phyloP scores from a whole-genome alignment of 768 basidiomycete genomes.

The Leucosporidium scottii region DNA sequence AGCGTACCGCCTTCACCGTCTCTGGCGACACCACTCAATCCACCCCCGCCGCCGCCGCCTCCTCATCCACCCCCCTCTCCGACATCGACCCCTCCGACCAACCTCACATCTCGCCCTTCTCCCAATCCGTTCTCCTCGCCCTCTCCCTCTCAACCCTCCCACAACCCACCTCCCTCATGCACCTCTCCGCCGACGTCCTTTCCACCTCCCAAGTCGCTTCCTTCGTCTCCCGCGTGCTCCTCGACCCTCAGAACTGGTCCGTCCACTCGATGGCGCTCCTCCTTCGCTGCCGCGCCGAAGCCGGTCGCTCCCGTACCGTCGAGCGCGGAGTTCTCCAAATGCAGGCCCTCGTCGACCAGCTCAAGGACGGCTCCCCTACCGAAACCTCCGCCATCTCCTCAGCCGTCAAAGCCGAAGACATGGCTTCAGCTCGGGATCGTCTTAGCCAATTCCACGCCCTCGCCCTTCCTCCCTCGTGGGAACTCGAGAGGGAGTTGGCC shows the following conservation, averaged over 20 bases:
- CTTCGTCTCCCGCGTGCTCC: constrained; percentile 80
- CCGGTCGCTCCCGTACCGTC: constrained; percentile 78
- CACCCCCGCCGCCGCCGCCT: constrained; percentile 42
- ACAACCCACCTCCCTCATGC: constrained; percentile 56
- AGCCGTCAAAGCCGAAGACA: constrained; percentile 40
- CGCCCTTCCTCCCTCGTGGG: constrained; percentile 83
- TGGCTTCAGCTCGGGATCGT: constrained; percentile 66
- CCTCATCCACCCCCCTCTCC: constrained; percentile 9
- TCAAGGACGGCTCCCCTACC: constrained; percentile 37
- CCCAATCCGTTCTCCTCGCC: constrained; percentile 84
- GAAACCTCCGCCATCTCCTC: constrained; percentile 31
- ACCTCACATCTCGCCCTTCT: constrained; percentile 80
- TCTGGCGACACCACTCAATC: constrained; percentile 44
- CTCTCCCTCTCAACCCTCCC: constrained; percentile 59
- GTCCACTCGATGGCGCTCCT: constrained; percentile 94
- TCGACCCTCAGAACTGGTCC: constrained; percentile 89
- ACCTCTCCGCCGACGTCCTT: constrained; percentile 82
- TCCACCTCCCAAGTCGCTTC: constrained; percentile 88
- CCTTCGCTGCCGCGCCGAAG: constrained; percentile 83
- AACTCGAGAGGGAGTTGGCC: constrained; percentile 85
- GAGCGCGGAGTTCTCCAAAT: constrained; percentile 88
- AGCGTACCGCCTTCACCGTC: constrained; percentile 84
- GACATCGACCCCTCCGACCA: constrained; percentile 69
- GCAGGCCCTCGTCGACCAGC: constrained; percentile 92
- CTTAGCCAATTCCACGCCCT: constrained; percentile 72